Evolutionary conservation across 257 asterid species (phyloP), one percentile per base, ranked within the genome.

Genomic region (Plectranthus barbatus): DNA sequence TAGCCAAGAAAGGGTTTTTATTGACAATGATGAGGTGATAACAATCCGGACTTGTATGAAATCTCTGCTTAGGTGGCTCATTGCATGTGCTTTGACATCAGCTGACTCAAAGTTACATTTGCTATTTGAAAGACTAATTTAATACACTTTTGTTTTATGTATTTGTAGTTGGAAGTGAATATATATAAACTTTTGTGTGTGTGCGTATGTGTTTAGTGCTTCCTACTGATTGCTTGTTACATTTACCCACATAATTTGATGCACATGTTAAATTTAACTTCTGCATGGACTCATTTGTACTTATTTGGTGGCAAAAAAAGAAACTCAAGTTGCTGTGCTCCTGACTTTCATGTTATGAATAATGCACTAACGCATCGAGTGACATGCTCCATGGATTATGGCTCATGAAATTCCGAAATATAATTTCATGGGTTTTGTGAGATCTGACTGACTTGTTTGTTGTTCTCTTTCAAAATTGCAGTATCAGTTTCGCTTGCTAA

Each of bases 361-460:
- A 6, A 8, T 9, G 24, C 23, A 17, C 26, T 34, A 46, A 20
- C 15, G 46, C 53, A 64, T 39, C 31, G n/a, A 49, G 60, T 9
- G 15, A 10, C 44, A 4, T 41, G 63, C 71, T 49, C 13, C n/a
- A 36, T 3, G 39, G 14, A 36, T 7, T 21, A 48, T 62, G 53
- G 39, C 24, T 19, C n/a, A 40, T 57, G 37, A 20, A 0, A 36
- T 26, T 13, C 10, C 11, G 11, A 17, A 31, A 29, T 26, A 9
- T 45, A 61, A 20, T 61, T 45, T 46, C 13, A 47, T 62, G 57
- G 11, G 18, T 19, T 6, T 19, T 12, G 23, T 7, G 52, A 10
- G 17, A 36, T 24, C 17, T 65, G 44, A 21, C 56, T 67, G 14
- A 39, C 26, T 7, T 51, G 54, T 31, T 76, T 56, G 21, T 64